Percentiles rank a stretch among this genome's conserved stretches.
These are phyloP conservation scores for Phytophthora quininea DNA, from an alignment of 352 stramenopile genomes.

Conservation along the genomic window DNA sequence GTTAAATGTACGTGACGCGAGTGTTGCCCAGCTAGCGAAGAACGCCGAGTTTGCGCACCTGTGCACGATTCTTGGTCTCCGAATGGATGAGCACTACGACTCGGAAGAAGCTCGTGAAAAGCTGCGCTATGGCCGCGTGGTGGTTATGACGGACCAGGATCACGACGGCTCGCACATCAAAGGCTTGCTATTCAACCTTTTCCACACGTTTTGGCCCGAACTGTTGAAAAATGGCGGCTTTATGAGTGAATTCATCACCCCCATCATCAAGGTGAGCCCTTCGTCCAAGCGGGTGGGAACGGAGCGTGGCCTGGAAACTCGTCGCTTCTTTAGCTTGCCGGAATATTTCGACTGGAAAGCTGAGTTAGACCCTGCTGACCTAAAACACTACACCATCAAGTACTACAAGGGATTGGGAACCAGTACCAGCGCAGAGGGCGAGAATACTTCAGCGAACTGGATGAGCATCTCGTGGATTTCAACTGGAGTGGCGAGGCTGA, in stretches of 20 bases:
- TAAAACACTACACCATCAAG: conserved; percentile 97
- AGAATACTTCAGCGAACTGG: conserved; percentile 98
- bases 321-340: conserved; percentile 97
- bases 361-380: conserved; percentile 37
- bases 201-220: conserved; percentile 98
- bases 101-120: conserved; percentile 88
- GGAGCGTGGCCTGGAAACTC: conserved; percentile 63
- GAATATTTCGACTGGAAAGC: conserved; percentile 97
- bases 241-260: conserved; percentile 99
- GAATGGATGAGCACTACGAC: conserved; percentile 95
- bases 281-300: conserved; percentile 56
- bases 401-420: conserved; percentile 99
- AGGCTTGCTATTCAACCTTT: conserved; percentile 98
- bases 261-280: conserved; percentile 97
- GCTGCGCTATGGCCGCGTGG: conserved; percentile 98
- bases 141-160: conserved; percentile 99
- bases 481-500: conserved; percentile 71
- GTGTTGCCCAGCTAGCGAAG: conserved; percentile 86
- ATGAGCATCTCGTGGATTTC: conserved; percentile 95
- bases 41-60: conserved; percentile 97
- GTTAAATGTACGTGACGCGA: conserved; percentile 90
- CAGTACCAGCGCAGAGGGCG: conserved; percentile 96
- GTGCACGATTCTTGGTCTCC: conserved; percentile 97
- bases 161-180: conserved; percentile 99
- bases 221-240: conserved; percentile 95